These are phyloP conservation scores for Botrytis squamosa DNA, from an alignment of 2,329 filamentous ascomycete species.

Conservation along the genomic window DNA sequence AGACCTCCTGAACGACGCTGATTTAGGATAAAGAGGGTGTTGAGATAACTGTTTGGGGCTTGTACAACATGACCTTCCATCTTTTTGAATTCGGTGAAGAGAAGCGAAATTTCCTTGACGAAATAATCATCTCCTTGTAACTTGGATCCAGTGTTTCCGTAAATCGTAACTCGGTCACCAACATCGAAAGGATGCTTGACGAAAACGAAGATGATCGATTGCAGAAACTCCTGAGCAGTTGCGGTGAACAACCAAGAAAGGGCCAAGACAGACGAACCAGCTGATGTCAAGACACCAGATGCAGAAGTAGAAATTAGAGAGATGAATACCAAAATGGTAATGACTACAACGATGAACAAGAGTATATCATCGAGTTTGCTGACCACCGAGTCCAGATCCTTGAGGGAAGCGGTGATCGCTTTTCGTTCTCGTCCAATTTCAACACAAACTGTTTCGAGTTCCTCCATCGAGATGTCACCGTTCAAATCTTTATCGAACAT, in stretches of 20 bases:
- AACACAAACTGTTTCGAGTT: slow-evolving; percentile 88
- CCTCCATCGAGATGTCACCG: slow-evolving; percentile 92
- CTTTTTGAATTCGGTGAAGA: slow-evolving; percentile 98
- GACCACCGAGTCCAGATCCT: slow-evolving; percentile 92
- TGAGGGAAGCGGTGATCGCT: slow-evolving; percentile 89
- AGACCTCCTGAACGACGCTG: slow-evolving; percentile 86
- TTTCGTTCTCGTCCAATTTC: slow-evolving; percentile 95
- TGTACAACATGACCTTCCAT: slow-evolving; percentile 97
- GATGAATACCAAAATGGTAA: slow-evolving; percentile 82
- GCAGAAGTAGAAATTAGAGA: slow-evolving; percentile 87
- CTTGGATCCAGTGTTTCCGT: slow-evolving; percentile 80
- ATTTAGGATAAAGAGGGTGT: slow-evolving; percentile 91
- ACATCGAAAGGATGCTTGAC: slow-evolving; percentile 98
- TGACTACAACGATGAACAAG: slow-evolving; percentile 78
- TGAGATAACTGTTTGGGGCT: slow-evolving; percentile 90
- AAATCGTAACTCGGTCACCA: slow-evolving; percentile 87
- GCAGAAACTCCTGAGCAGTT: slow-evolving; percentile 90
- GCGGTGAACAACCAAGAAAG: slow-evolving; percentile 90
- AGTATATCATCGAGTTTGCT: slow-evolving; percentile 87
- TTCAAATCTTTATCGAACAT: slow-evolving; percentile 98
- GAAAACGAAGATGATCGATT: slow-evolving; percentile 93
- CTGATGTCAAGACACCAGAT: slow-evolving; percentile 85
- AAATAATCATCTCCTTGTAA: slow-evolving; percentile 90
- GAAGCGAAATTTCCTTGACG: slow-evolving; percentile 86
- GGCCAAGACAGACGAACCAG: slow-evolving; percentile 82